Conservation (phyloP, 805 yeast genomes). For the Starmera amethionina region DNA sequence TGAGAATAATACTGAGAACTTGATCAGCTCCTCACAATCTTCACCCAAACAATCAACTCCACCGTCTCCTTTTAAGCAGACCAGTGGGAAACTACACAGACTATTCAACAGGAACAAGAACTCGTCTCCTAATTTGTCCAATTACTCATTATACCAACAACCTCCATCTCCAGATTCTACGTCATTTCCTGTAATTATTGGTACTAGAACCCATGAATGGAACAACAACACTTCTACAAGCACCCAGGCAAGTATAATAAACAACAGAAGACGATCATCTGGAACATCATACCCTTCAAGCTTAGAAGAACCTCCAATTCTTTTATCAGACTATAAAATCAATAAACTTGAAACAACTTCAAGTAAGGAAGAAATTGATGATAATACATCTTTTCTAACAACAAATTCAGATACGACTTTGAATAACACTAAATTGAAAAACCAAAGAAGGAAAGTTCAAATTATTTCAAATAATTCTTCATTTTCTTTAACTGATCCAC, state of each 20-base stretch:
- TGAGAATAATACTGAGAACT: too few relatives aligned
- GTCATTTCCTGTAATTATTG: constrained; percentile 28
- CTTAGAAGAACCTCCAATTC: too few relatives aligned
- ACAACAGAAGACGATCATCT: not conserved
- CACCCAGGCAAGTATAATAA: too few relatives aligned
- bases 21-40: not conserved
- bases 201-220: constrained; percentile 43
- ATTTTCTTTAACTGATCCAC: too few relatives aligned
- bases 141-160: constrained; percentile 12
- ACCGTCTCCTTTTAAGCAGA: too few relatives aligned
- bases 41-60: constrained; percentile 3
- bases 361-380: too few relatives aligned
- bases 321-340: too few relatives aligned
- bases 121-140: constrained; percentile 7
- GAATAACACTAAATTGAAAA: constrained; percentile 5
- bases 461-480: constrained; percentile 3
- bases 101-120: constrained; percentile 15
- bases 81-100: constrained; percentile 13
- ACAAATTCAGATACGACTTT: too few relatives aligned
- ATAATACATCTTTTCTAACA: too few relatives aligned
- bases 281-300: not conserved
- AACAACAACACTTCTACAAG: constrained; percentile 17
- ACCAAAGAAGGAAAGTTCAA: constrained; percentile 15
- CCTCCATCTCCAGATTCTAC: constrained; percentile 9
- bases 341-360: too few relatives aligned